Evolutionary conservation across 495 filamentous ascomycete genomes (phyloP).

Genomic region (Daldinia decipiens): DNA sequence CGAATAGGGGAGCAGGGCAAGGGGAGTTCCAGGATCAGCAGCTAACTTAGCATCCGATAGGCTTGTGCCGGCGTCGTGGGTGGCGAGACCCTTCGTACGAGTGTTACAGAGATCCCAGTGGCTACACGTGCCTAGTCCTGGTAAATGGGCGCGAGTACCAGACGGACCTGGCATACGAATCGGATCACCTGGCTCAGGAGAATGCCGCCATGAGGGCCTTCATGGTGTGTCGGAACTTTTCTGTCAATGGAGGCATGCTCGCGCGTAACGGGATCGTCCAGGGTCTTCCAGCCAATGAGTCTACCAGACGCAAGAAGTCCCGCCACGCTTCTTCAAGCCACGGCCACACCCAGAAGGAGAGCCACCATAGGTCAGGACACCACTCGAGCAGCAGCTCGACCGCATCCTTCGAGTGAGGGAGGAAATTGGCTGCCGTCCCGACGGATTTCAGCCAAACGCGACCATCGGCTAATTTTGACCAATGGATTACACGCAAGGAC

Average conservation of each 20-base stretch:
- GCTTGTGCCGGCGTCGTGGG: slow-evolving; percentile 93
- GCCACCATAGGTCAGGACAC: slow-evolving; percentile 57
- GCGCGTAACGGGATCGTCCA: slow-evolving; percentile 85
- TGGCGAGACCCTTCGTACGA: slow-evolving; percentile 95
- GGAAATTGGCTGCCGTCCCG: slow-evolving; percentile 23
- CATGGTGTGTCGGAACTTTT: slow-evolving; percentile 98
- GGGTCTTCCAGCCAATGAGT: slow-evolving; percentile 76
- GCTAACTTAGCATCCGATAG: slow-evolving; percentile 67
- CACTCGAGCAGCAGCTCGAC: slow-evolving; percentile 69
- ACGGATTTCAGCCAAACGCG: slow-evolving; percentile 31
- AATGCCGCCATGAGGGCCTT: slow-evolving; percentile 97
- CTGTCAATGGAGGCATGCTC: slow-evolving; percentile 94
- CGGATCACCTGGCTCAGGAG: slow-evolving; percentile 85
- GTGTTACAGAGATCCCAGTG: slow-evolving; percentile 73
- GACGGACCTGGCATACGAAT: slow-evolving; percentile 84
- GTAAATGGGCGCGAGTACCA: slow-evolving; percentile 98
- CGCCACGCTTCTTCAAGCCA: slow-evolving; percentile 57
- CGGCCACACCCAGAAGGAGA: slow-evolving; percentile 50
- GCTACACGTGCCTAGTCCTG: slow-evolving; percentile 89
- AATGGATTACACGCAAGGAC: slow-evolving; percentile 42
- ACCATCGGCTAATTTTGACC: slow-evolving; percentile 42
- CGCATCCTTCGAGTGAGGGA: slow-evolving; percentile 61
- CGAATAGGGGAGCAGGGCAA: slow-evolving; percentile 36
- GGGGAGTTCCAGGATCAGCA: slow-evolving; percentile 48
- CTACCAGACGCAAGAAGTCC: slow-evolving; percentile 60